Evolutionary conservation across 2,329 filamentous ascomycete species (phyloP).

Genomic region (Colletotrichum chrysophilum): DNA sequence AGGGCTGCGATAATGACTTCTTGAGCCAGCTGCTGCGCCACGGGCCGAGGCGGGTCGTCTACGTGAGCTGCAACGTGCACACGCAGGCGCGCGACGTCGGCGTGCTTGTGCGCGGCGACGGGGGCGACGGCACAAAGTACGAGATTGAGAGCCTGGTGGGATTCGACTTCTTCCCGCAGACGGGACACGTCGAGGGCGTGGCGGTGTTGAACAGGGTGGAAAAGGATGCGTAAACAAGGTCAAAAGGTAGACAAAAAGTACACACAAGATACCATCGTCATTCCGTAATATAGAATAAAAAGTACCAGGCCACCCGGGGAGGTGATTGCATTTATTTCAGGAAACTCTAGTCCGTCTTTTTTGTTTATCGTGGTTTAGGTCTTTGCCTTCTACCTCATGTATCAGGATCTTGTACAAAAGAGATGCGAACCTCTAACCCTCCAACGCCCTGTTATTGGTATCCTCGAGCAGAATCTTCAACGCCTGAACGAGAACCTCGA

Average conservation of each 20-base stretch:
- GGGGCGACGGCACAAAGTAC: conserved; percentile 57
- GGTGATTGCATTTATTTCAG: not conserved
- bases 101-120: conserved; percentile 75
- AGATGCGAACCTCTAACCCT: not conserved
- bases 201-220: conserved; percentile 67
- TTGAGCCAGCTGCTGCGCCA: conserved; percentile 80
- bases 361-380: not conserved
- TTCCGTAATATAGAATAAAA: not conserved
- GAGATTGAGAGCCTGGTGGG: conserved; percentile 89
- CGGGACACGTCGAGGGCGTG: conserved; percentile 72
- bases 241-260: not conserved
- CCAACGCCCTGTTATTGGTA: conserved; percentile 1
- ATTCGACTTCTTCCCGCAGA: conserved; percentile 98
- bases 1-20: conserved; percentile 90
- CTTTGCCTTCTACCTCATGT: conserved; percentile 8
- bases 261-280: conserved; percentile 9
- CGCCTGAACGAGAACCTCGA: conserved; percentile 74
- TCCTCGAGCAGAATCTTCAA: conserved; percentile 69
- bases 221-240: not conserved
- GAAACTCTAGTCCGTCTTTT: not conserved
- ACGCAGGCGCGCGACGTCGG: conserved; percentile 95
- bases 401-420: not conserved
- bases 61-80: conserved; percentile 98
- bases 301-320: not conserved
- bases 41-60: conserved; percentile 80